phyloP scores from a whole-genome alignment of 2,329 filamentous ascomycete species.

The Lachnellula hyalina region DNA sequence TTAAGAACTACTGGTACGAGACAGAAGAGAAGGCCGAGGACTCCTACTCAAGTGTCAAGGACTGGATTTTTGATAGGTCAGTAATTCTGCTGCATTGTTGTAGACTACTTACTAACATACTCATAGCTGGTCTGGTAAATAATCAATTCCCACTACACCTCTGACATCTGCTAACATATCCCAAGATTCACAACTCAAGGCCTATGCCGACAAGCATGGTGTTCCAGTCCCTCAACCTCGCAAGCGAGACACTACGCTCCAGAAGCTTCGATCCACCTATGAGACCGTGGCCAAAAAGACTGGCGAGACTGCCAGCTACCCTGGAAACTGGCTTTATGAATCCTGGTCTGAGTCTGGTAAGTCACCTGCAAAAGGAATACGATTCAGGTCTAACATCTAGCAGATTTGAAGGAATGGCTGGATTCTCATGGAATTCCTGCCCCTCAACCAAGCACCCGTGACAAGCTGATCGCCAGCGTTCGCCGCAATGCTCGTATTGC shows the following conservation, averaged over 20 bases:
- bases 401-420: constrained; percentile 85
- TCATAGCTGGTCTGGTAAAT: constrained; percentile 19
- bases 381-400: constrained; percentile 9
- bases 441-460: constrained; percentile 77
- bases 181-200: constrained; percentile 85
- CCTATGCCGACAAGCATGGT: constrained; percentile 82
- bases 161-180: neutral
- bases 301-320: constrained; percentile 77
- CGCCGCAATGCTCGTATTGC: constrained; percentile 86
- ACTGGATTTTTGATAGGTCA: constrained; percentile 87
- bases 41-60: constrained; percentile 67
- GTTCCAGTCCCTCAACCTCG: constrained; percentile 84
- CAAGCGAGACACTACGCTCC: constrained; percentile 74
- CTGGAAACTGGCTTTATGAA: constrained; percentile 90
- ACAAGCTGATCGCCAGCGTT: constrained; percentile 82
- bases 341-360: constrained; percentile 73
- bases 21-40: constrained; percentile 70
- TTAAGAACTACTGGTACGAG: constrained; percentile 72
- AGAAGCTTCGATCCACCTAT: constrained; percentile 75
- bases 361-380: neutral
- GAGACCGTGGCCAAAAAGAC: constrained; percentile 67
- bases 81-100: neutral
- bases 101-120: constrained; percentile 6
- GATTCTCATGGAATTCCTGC: constrained; percentile 81
- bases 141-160: neutral